Conservation (phyloP, 2,329 filamentous ascomycete species). For the Aspergillus sp. region DNA sequence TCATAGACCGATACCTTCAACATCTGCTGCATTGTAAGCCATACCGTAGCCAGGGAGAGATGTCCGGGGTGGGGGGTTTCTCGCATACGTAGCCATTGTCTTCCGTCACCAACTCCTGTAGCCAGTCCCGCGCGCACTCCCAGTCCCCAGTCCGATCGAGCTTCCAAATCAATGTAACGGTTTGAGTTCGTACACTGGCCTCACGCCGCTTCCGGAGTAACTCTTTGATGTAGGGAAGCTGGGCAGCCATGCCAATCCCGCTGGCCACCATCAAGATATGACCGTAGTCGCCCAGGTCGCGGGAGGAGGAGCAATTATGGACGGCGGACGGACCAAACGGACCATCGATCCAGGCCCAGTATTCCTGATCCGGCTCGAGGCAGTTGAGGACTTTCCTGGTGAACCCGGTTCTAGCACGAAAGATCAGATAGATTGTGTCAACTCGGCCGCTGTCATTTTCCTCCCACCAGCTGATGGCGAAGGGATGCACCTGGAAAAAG, state of each 20-base stretch:
- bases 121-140: constrained; percentile 18
- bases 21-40: background rate
- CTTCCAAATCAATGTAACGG: constrained; percentile 31
- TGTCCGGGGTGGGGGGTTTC: background rate
- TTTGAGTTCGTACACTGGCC: constrained; percentile 18
- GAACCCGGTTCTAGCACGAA: constrained; percentile 21
- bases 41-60: background rate
- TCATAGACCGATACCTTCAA: constrained; percentile 7
- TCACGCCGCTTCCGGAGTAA: constrained; percentile 29
- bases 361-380: constrained; percentile 8
- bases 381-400: constrained; percentile 15
- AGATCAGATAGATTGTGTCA: constrained; percentile 22
- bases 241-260: constrained; percentile 34
- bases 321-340: constrained; percentile 23
- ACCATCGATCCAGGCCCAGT: constrained; percentile 24
- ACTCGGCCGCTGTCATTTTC: constrained; percentile 11
- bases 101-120: constrained; percentile 19
- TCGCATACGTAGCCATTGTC: constrained; percentile 18
- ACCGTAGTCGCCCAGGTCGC: constrained; percentile 24
- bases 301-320: constrained; percentile 10
- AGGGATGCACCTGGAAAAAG: constrained; percentile 27
- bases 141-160: constrained; percentile 21
- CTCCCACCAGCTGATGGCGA: constrained; percentile 26
- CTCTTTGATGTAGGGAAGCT: constrained; percentile 36
- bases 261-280: constrained; percentile 35